phyloP scores from a whole-genome alignment of 129 eudicot genomes.

The Tagetes patula region DNA sequence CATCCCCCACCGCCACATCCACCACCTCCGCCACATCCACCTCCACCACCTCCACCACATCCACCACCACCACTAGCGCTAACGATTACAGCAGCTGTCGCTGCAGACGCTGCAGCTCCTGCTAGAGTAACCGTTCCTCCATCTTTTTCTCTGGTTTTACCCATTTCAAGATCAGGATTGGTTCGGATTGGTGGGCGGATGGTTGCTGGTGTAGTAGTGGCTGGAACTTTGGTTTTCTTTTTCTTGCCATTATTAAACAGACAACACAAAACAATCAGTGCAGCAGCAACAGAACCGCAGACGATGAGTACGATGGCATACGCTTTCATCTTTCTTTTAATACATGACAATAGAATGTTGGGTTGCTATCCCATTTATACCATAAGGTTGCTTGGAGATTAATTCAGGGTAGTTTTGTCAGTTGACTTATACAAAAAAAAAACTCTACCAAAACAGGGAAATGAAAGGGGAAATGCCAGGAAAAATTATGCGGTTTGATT shows the following conservation, averaged over 20 bases:
- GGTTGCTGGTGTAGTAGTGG: not conserved
- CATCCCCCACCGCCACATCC: constrained; percentile 1
- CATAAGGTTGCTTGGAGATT: constrained; percentile 1
- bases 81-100: constrained; percentile 15
- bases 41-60: not conserved
- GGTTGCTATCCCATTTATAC: constrained; percentile 14
- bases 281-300: constrained; percentile 36
- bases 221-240: constrained; percentile 26
- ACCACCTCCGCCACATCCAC: not conserved
- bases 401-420: constrained; percentile 14
- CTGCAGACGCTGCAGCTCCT: constrained; percentile 26
- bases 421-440: constrained; percentile 13
- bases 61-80: constrained; percentile 9
- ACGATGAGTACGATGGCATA: constrained; percentile 31
- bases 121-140: constrained; percentile 35
- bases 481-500: not conserved
- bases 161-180: constrained; percentile 32
- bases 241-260: constrained; percentile 14
- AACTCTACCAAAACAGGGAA: constrained; percentile 24
- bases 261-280: constrained; percentile 21
- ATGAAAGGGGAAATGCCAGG: constrained; percentile 4
- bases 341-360: not conserved
- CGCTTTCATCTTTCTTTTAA: constrained; percentile 30
- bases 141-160: constrained; percentile 24
- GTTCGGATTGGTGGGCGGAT: constrained; percentile 5